Conservation (phyloP, 306 rosid species). For the Boehmeria nivea region DNA sequence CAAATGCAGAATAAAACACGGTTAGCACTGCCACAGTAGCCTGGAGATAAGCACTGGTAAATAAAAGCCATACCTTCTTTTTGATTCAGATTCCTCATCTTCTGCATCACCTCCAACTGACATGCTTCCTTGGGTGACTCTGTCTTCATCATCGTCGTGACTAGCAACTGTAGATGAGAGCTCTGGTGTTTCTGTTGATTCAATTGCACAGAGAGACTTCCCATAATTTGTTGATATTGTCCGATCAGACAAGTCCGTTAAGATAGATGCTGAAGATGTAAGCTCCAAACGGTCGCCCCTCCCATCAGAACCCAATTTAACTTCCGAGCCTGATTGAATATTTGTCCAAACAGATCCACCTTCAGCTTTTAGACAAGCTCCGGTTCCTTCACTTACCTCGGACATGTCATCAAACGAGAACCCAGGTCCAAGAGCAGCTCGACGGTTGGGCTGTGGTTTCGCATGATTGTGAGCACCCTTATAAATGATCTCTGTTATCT, state of each 20-base stretch:
- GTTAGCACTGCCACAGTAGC: neutral
- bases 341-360: conserved; percentile 46
- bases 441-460: conserved; percentile 53
- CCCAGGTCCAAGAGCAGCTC: conserved; percentile 36
- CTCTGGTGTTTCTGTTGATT: conserved; percentile 54
- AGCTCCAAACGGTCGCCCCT: conserved; percentile 57
- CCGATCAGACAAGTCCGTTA: conserved; percentile 55
- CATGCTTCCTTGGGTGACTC: conserved; percentile 39
- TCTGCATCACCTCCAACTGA: conserved; percentile 46
- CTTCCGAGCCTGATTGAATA: conserved; percentile 37
- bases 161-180: conserved; percentile 62
- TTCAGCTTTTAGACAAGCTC: conserved; percentile 36
- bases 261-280: conserved; percentile 51
- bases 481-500: conserved; percentile 81
- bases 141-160: conserved; percentile 50
- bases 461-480: conserved; percentile 78
- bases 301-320: conserved; percentile 37
- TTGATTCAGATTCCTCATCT: conserved; percentile 56
- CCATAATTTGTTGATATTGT: conserved; percentile 34
- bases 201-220: conserved; percentile 36
- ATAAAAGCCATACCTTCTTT: conserved; percentile 55
- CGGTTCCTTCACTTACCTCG: conserved; percentile 48
- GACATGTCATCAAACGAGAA: conserved; percentile 42
- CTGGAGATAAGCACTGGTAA: conserved; percentile 4
- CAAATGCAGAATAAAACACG: conserved; percentile 15